Base-by-base conservation (phyloP, 352 stramenopile species). In the Thalassiosira mediterranea region DNA sequence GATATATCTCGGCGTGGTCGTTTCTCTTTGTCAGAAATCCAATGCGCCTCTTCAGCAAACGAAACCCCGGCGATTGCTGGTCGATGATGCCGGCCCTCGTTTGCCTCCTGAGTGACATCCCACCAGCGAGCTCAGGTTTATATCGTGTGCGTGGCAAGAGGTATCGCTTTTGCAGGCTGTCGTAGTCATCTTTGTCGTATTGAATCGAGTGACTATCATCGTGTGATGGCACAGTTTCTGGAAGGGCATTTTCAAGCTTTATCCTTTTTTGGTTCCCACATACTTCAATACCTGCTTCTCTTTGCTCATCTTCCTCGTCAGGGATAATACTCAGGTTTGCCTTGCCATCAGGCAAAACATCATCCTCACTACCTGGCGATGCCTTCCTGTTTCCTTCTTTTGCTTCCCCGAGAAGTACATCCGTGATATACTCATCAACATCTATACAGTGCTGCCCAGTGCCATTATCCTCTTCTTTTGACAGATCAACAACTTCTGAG, bases 141-240 rank as follows among this genome's bases (percentile, higher is more conserved):
- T 58, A 1, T 3, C 44, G 52, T 21, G 64, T 68, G 3, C 54
- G 61, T 21, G 61, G 61, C 38, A 48, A 52, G 7, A 79, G 61
- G 29, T 79, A 79, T 49, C 70, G 57, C 44, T 42, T 26, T 15
- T 46, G 37, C 19, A 79, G 61, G 4, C 25, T 29, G 2, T 32
- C 19, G 34, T 73, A 79, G 42, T 79, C 61, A 10, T 69, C 28
- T 62, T 57, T 49, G 23, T 79, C 54, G n/a, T n/a, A n/a, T n/a
- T n/a, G n/a, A n/a, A n/a, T n/a, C n/a, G n/a, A n/a, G n/a, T n/a
- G n/a, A n/a, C n/a, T n/a, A n/a, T n/a, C n/a, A n/a, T n/a, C n/a
- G n/a, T n/a, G n/a, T n/a, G n/a, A n/a, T n/a, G n/a, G n/a, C n/a
- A n/a, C n/a, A n/a, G n/a, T n/a, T n/a, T n/a, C n/a, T n/a, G n/a